These are phyloP conservation scores for Hyphopichia pseudoburtonii DNA, from an alignment of 1,139 yeast species.

Conservation along the genomic window DNA sequence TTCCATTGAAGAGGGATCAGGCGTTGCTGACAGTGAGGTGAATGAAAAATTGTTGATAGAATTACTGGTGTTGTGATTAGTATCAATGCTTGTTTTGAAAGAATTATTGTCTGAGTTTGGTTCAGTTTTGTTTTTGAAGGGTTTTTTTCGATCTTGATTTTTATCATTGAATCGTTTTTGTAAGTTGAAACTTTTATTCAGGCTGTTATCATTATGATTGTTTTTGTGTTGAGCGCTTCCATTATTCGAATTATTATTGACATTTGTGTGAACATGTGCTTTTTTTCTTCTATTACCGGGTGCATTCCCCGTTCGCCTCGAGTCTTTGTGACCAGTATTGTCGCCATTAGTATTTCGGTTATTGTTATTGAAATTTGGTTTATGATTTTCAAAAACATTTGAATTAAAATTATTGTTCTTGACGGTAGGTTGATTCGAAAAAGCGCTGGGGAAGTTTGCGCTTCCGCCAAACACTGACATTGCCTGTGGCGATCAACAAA, in stretches of 20 bases:
- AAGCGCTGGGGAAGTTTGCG: conserved; percentile 2
- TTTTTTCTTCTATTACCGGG: background rate
- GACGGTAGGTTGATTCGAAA: conserved; percentile 8
- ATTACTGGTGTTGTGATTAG: background rate
- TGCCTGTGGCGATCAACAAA: too few relatives aligned
- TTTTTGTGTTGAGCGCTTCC: background rate
- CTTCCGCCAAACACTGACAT: conserved; percentile 29
- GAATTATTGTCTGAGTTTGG: background rate
- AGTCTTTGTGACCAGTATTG: background rate
- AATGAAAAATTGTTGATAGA: background rate
- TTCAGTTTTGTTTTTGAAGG: conserved; percentile 3
- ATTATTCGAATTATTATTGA: background rate
- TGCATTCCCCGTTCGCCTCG: background rate
- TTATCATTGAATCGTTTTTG: conserved; percentile 2
- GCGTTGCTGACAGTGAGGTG: conserved; percentile 5
- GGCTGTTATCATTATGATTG: conserved; percentile 2
- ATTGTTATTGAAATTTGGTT: background rate
- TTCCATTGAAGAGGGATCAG: conserved; percentile 16
- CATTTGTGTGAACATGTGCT: background rate
- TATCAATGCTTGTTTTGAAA: background rate
- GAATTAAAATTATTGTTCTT: conserved; percentile 4
- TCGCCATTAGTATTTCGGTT: background rate
- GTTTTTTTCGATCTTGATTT: conserved; percentile 1
- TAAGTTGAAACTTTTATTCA: conserved; percentile 4
- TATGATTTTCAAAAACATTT: background rate